phyloP scores from a whole-genome alignment of 1,139 yeast genomes.

The Spathaspora sp. region DNA sequence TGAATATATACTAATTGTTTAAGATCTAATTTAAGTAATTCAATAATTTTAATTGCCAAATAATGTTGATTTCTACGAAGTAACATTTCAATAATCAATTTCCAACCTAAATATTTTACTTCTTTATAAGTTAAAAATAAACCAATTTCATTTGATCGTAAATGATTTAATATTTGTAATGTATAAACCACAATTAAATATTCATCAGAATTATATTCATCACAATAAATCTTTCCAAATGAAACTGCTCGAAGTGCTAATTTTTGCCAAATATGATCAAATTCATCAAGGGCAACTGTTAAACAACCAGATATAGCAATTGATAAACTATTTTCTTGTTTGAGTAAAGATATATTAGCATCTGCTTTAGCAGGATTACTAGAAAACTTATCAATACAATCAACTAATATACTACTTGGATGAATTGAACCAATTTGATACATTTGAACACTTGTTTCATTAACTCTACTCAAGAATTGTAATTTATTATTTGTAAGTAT shows the following conservation, averaged over 20 bases:
- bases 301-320: conserved; percentile 73
- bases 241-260: conserved; percentile 76
- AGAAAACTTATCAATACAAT: conserved; percentile 74
- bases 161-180: conserved; percentile 67
- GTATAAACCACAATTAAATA: conserved; percentile 62
- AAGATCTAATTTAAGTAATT: conserved; percentile 49
- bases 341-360: conserved; percentile 61
- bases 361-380: conserved; percentile 81
- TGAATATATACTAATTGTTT: conserved; percentile 60
- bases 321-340: conserved; percentile 51
- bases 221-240: conserved; percentile 75
- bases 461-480: conserved; percentile 68
- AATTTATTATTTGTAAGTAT: conserved; percentile 58
- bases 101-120: conserved; percentile 48
- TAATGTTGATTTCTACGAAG: conserved; percentile 61
- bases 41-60: conserved; percentile 62
- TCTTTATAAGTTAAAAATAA: conserved; percentile 64
- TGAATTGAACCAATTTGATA: conserved; percentile 83
- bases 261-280: conserved; percentile 78
- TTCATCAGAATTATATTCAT: conserved; percentile 51
- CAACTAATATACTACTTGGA: conserved; percentile 79
- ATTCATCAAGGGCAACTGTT: conserved; percentile 74
- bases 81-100: conserved; percentile 56
- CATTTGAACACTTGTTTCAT: conserved; percentile 54
- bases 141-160: conserved; percentile 65